Percentiles rank a stretch among this genome's conserved stretches.
Evolutionary conservation across 345 rosid genomes (phyloP).

Genomic region (Trapa incisa): DNA sequence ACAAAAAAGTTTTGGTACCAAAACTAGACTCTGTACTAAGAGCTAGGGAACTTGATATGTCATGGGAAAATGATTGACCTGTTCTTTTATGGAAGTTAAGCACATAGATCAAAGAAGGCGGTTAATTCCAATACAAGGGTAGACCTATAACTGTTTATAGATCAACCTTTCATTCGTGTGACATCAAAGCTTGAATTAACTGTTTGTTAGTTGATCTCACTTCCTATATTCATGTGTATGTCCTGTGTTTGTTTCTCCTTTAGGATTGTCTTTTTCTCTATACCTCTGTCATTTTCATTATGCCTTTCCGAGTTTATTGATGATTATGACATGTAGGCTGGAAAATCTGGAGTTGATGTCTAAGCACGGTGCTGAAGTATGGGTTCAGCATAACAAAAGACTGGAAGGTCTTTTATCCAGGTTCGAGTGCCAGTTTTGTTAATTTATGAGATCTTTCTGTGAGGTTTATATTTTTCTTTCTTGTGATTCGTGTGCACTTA

Average conservation of each 20-base stretch:
- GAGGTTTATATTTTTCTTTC: not conserved
- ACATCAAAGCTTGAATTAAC: not conserved
- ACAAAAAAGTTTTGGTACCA: not conserved
- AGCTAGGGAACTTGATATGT: not conserved
- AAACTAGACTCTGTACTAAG: not conserved
- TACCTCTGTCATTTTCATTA: not conserved
- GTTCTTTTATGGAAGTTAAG: not conserved
- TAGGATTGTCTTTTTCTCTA: not conserved
- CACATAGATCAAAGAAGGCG: not conserved
- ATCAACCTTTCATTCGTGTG: not conserved
- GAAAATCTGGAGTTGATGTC: slow-evolving; percentile 86
- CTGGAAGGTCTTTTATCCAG: slow-evolving; percentile 62
- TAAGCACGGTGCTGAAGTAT: slow-evolving; percentile 70
- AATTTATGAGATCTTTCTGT: not conserved
- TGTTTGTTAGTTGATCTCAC: not conserved
- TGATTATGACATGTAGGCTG: slow-evolving; percentile 43
- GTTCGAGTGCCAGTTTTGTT: slow-evolving; percentile 18
- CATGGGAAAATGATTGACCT: not conserved
- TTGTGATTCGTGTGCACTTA: not conserved
- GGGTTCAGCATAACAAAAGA: slow-evolving; percentile 63
- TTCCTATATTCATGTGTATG: not conserved
- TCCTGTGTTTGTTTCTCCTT: not conserved
- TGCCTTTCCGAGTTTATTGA: slow-evolving; percentile 3
- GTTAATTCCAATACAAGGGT: not conserved
- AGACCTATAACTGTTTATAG: not conserved